Evolutionary conservation across 352 stramenopile species (phyloP), one percentile per base, ranked within the genome.

Genomic region (Phytophthora sojae): DNA sequence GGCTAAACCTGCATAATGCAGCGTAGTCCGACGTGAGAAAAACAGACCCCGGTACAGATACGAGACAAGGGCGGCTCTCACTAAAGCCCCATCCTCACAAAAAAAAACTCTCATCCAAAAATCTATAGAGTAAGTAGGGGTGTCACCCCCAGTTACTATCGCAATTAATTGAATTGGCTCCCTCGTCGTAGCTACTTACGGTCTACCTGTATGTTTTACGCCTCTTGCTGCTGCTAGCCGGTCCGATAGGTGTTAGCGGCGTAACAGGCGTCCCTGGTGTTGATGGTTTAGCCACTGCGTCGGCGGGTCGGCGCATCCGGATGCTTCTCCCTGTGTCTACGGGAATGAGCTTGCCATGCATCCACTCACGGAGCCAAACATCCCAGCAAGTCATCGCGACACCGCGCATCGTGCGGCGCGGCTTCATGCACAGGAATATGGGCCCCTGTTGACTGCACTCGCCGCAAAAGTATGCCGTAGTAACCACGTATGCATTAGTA

Each of bases 371-470:
- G 12, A 15, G 35, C 35, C 35, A 44, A 44, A 44, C 12, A 44
- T 44, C 49, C 30, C 49, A 66, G 47, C 59, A 58, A 0, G 59
- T 58, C 59, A 66, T 58, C 35, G 5, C 59, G 3, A 44, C 19
- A 21, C 17, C 59, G 30, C 59, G 49, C 9, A 66, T 23, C 5
- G 52, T 8, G 14, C 59, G 59, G 2, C 47, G 29, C 29, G 30
- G 15, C 25, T 21, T 12, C 49, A 58, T 66, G 14, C 59, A 58
- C 6, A 58, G 23, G 11, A 45, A 59, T 12, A 59, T 58, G 6
- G 47, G 32, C 35, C 35, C 35, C 35, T 44, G 35, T 44, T 11
- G 35, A 17, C 25, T 52, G 47, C 59, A 47, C 2, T 66, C 49
- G 4, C 5, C 11, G 47, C 49, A 66, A 32, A 53, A 66, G 21